A percentile compares a stretch with the other conserved stretches of the same genome.
Evolutionary conservation across 371 early-diverging fungal species (phyloP).

Genomic region (Fennellomyces sp.): DNA sequence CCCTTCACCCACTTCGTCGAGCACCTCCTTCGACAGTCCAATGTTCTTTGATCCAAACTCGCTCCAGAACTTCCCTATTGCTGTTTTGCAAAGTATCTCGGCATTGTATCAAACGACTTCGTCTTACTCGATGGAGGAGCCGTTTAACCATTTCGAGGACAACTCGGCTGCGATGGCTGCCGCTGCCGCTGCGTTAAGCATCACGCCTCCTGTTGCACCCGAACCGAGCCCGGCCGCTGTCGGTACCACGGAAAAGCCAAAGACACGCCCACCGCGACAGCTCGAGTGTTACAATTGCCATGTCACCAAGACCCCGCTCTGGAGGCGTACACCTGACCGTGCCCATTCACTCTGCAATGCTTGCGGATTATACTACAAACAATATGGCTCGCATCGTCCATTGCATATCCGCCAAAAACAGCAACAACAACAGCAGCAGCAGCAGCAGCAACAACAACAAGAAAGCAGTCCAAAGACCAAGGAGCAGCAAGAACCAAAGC

Average conservation of each 20-base stretch:
- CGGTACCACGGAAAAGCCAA: constrained; percentile 2
- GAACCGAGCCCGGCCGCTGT: background rate
- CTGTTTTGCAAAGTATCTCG: constrained; percentile 17
- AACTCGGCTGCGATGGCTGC: constrained; percentile 3
- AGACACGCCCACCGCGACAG: constrained; percentile 55
- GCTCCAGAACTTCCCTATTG: constrained; percentile 33
- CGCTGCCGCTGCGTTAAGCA: background rate
- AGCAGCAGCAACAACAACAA: constrained; percentile 1
- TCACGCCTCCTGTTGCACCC: constrained; percentile 1
- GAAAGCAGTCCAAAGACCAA: background rate
- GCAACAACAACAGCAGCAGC: constrained; percentile 19
- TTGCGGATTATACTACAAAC: constrained; percentile 82
- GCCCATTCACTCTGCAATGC: constrained; percentile 85
- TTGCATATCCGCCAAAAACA: constrained; percentile 63
- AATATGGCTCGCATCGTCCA: constrained; percentile 74
- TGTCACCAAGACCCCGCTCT: constrained; percentile 81
- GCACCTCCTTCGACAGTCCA: constrained; percentile 8
- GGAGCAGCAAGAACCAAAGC: background rate
- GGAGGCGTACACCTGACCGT: constrained; percentile 82
- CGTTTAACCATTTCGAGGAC: background rate
- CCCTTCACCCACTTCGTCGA: constrained; percentile 17
- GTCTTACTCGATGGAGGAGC: background rate
- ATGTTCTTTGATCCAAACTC: constrained; percentile 26
- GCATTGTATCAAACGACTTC: constrained; percentile 7
- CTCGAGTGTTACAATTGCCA: constrained; percentile 82